phyloP scores from a whole-genome alignment of 139 green algal genomes.

The Chlorella sp. region DNA sequence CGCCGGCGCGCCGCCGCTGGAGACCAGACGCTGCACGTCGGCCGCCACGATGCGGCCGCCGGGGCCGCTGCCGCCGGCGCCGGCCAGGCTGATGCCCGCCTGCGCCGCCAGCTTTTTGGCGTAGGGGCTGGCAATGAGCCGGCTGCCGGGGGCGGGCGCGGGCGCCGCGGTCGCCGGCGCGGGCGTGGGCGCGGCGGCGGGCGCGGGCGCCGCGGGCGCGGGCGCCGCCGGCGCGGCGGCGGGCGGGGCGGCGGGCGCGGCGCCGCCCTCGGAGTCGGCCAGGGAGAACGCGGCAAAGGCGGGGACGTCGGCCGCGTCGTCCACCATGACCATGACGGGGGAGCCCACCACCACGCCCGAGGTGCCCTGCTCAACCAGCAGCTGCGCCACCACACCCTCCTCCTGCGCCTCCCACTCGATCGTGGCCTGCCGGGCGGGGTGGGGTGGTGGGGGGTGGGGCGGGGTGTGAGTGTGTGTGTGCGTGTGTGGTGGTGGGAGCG shows the following conservation, averaged over 20 bases:
- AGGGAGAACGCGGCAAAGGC: slow-evolving; percentile 72
- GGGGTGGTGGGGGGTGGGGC: background rate
- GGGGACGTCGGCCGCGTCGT: slow-evolving; percentile 63
- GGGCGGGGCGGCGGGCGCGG: background rate
- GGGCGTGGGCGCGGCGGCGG: background rate
- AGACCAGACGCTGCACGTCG: slow-evolving; percentile 73
- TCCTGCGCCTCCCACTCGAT: slow-evolving; percentile 94
- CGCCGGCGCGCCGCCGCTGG: slow-evolving; percentile 41
- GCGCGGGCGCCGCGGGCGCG: slow-evolving; percentile 20
- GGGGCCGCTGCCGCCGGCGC: slow-evolving; percentile 64
- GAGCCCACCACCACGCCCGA: slow-evolving; percentile 71
- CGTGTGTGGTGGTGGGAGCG: no score
- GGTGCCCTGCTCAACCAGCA: slow-evolving; percentile 70
- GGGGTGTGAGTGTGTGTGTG: no score
- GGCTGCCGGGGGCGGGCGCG: slow-evolving; percentile 37
- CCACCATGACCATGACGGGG: slow-evolving; percentile 70
- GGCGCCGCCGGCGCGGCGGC: slow-evolving; percentile 12
- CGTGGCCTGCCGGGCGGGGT: slow-evolving; percentile 71
- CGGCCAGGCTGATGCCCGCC: slow-evolving; percentile 63
- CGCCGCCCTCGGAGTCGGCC: slow-evolving; percentile 46
- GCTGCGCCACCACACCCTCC: slow-evolving; percentile 88
- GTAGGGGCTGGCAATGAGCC: slow-evolving; percentile 76
- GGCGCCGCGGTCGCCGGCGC: background rate
- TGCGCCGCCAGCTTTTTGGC: slow-evolving; percentile 78
- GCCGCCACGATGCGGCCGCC: slow-evolving; percentile 77